Evolutionary conservation across 495 filamentous ascomycete species (phyloP).

Genomic region (Bacidia gigantensis): DNA sequence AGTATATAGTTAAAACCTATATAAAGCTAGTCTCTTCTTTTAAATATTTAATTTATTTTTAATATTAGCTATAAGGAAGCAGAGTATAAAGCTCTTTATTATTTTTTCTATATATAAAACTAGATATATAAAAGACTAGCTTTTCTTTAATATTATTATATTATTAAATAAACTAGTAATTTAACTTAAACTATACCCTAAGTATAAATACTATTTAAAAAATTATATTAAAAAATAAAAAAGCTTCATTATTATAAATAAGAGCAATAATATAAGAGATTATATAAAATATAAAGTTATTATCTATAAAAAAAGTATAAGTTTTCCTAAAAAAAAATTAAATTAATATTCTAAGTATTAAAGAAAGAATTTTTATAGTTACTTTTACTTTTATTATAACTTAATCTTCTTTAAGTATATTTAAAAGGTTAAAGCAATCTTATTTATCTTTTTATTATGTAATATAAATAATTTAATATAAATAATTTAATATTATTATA

Average conservation of each 20-base stretch:
- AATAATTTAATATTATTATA: neutral
- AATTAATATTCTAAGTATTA: neutral
- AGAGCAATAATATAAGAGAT: neutral
- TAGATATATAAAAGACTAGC: slow-evolving; percentile 5
- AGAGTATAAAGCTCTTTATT: no score
- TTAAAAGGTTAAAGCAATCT: slow-evolving; percentile 3
- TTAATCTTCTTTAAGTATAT: slow-evolving; percentile 5
- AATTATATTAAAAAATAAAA: neutral
- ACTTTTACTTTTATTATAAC: slow-evolving; percentile 8
- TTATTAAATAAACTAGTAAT: slow-evolving; percentile 5
- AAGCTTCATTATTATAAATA: neutral
- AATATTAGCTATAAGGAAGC: slow-evolving; percentile 1
- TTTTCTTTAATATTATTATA: neutral
- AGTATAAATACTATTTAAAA: slow-evolving; percentile 4
- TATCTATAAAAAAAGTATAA: neutral
- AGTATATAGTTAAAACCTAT: slow-evolving; percentile 14
- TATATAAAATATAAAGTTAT: neutral
- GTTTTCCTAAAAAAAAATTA: neutral
- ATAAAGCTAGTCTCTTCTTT: slow-evolving; percentile 9
- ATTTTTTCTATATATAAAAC: neutral
- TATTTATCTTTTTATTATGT: neutral
- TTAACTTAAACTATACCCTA: neutral
- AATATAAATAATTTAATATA: neutral
- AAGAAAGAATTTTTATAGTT: neutral
- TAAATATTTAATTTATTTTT: slow-evolving; percentile 2